These are phyloP conservation scores for Candolleomyces eurysporus DNA, from an alignment of 768 basidiomycete genomes.

Conservation along the genomic window DNA sequence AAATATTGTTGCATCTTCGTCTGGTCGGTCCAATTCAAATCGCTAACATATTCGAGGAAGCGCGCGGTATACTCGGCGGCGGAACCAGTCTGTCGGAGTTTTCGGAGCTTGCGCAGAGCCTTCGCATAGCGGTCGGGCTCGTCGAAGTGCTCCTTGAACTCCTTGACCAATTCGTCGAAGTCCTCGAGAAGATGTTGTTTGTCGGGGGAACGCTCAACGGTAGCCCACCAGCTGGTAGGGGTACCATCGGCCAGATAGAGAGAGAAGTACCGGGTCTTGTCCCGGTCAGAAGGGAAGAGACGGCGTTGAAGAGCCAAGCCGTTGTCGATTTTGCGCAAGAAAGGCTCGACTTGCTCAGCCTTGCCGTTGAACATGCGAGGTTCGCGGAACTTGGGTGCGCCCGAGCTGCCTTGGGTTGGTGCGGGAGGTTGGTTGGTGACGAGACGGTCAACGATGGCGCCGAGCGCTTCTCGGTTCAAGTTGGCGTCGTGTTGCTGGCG, in stretches of 20 bases:
- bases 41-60: conserved; percentile 24
- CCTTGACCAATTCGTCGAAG: conserved; percentile 21
- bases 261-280: conserved; percentile 24
- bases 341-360: conserved; percentile 4
- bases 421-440: too few relatives aligned
- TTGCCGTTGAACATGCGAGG: conserved; percentile 7
- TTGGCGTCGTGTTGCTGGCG: neutral
- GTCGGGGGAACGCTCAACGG: too few relatives aligned
- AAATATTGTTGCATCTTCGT: conserved; percentile 31
- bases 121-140: conserved; percentile 24
- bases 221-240: too few relatives aligned
- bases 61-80: conserved; percentile 23
- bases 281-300: too few relatives aligned
- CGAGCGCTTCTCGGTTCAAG: neutral
- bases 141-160: conserved; percentile 27
- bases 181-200: conserved; percentile 24
- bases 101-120: conserved; percentile 24
- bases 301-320: conserved; percentile 24
- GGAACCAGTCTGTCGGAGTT: conserved; percentile 29
- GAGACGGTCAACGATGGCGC: neutral
- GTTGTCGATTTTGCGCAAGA: conserved; percentile 20
- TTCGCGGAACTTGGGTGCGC: neutral
- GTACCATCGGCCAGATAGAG: too few relatives aligned
- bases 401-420: too few relatives aligned
- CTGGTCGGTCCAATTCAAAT: conserved; percentile 27